Evolutionary conservation across 2,329 filamentous ascomycete genomes (phyloP), one percentile per base, ranked within the genome.

Genomic region (Neopestalotiopsis rosae): DNA sequence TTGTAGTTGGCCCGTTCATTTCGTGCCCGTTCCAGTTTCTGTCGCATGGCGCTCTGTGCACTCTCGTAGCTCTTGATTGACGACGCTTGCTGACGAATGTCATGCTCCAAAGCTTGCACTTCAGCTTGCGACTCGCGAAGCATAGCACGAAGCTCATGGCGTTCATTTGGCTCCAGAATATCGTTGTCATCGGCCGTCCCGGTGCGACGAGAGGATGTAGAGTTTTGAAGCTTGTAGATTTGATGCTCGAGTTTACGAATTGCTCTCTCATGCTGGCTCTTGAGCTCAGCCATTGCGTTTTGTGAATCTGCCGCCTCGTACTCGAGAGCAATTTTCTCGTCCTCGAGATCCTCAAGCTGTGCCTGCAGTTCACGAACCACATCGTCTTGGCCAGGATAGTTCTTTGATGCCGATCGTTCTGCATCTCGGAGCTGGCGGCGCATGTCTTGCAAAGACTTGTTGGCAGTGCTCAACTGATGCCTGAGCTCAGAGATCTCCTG

Each of bases 1-100:
- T 86, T 84, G 77, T 87, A 89, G 12, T 83, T 80, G 14, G 88
- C 86, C 30, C 90, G 86, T 76, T 94, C 91, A 74, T 89, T 89
- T 32, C 91, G 90, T 4, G 89, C 88, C 65, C 91, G 87, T 68
- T 92, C 89, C 24, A 97, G 86, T 73, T 95, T 93, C 67, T 85
- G 83, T 10, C 89, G 86, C 17, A 93, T 84, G 10, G 88, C 84
- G 24, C 83, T 82, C 74, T 92, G 89, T n/a, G 87, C 86, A 14
- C 81, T 81, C 42, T 84, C 80, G 34, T 90, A 83, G 40, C 83
- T 80, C 56, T 88, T 87, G 63, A 95, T 88, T 14, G 89, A 86
- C 67, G 88, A 85, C 67, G 94, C 90, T 70, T 92, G 90, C 75
- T 92, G 89, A 5, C 87, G 85, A 34, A 96, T 85, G 75, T 93